Evolutionary conservation across 805 yeast species (phyloP), one percentile per base, ranked within the genome.

Genomic region (Saturnispora mendoncae): DNA sequence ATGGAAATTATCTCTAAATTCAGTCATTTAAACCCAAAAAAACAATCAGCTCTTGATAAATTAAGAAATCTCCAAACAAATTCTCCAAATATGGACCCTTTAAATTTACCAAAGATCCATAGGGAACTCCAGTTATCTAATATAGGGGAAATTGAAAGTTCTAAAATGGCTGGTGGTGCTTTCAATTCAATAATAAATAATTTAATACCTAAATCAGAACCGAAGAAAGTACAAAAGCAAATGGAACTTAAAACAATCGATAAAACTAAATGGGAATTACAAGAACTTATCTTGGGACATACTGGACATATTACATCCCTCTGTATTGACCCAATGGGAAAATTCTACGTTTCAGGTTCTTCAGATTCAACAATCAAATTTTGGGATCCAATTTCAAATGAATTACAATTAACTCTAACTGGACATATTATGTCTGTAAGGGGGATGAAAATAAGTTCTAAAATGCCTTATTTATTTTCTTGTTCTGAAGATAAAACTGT

Each of bases 401-500:
- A 67, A 38, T 61, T 87, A 46, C 78, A 76, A 54, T 67, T 90
- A 4, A 80, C 96, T 0, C 64, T 92, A 13, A 78, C 95, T 0
- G 97, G 97, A 2, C 98, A 92, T 60, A 72, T 82, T 4, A 84
- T 90, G 95, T 77, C 86, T 0, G 90, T 92, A 1, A 63, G 96
- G 42, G 82, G 85, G 2, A 54, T 92, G 13, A 78, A 71, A 0
- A 72, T 90, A 0, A 84, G 95, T 0, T 65, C 70, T 2, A 66
- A 82, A 41, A 86, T 80, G 56, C 96, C 97, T 0, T 90, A 90
- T 58, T 64, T 92, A 66, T 92, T 88, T 57, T 76, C 90, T 12
- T 88, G 92, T 19, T 83, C 95, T 33, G 97, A 92, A 56, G 99
- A 92, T 58, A 88, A 88, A 58, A 71, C 87, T 20, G 85, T 87